Evolutionary conservation across 345 rosid genomes (phyloP).

Genomic region (Heritiera littoralis): DNA sequence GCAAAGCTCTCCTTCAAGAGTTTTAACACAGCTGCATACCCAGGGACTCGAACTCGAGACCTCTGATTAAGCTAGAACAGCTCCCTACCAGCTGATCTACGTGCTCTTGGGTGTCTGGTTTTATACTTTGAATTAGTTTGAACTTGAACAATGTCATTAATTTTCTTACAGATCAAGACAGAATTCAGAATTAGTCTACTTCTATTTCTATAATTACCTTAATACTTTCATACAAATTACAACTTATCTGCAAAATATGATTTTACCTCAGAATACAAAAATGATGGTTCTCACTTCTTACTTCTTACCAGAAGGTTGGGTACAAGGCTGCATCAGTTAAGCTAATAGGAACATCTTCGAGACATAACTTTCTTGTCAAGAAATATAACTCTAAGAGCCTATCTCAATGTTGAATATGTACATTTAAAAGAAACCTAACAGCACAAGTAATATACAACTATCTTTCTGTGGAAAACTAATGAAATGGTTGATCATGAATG

Average conservation of each 20-base stretch:
- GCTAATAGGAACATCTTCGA: neutral
- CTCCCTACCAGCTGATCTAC: too few relatives aligned
- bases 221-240: neutral
- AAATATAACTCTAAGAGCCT: neutral
- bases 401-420: conserved; percentile 6
- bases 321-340: neutral
- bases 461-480: neutral
- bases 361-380: conserved; percentile 15
- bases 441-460: conserved; percentile 13
- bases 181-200: neutral
- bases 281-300: conserved; percentile 14
- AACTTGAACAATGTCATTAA: neutral
- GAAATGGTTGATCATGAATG: neutral
- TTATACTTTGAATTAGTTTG: neutral
- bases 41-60: too few relatives aligned
- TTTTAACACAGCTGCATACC: too few relatives aligned
- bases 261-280: neutral
- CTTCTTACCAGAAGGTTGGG: neutral
- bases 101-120: too few relatives aligned
- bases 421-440: conserved; percentile 11
- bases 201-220: neutral
- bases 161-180: neutral
- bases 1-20: too few relatives aligned
- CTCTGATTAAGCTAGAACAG: too few relatives aligned
- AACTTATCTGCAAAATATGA: neutral